Evolutionary conservation across 2,329 filamentous ascomycete genomes (phyloP).

Genomic region (Pseudogymnoascus destructans): DNA sequence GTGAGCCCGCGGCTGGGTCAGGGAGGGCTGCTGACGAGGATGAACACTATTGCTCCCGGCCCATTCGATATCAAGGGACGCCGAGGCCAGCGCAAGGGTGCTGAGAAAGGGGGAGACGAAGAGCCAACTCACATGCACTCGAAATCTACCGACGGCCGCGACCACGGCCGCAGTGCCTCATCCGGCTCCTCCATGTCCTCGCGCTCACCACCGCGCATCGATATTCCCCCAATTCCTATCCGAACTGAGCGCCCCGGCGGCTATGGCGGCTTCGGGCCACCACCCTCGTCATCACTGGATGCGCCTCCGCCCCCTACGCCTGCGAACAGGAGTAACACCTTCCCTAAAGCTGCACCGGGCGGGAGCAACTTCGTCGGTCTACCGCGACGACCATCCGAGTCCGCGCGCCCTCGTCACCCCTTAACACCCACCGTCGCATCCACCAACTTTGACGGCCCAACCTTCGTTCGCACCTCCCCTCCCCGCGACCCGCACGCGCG

Average conservation of each 20-base stretch:
- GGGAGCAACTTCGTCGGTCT: neutral
- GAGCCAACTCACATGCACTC: neutral
- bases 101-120: constrained; percentile 13
- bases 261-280: constrained; percentile 45
- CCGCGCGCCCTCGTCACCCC: neutral
- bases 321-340: neutral
- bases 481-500: neutral
- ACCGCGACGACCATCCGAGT: neutral
- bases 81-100: constrained; percentile 18
- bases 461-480: neutral
- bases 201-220: neutral
- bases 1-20: constrained; percentile 35
- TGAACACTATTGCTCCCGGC: constrained; percentile 53
- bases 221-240: neutral
- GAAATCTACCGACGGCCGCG: neutral
- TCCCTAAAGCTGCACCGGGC: neutral
- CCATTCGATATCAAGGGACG: constrained; percentile 44
- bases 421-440: neutral
- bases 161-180: neutral
- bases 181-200: neutral
- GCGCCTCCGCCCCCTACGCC: neutral
- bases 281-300: constrained; percentile 18
- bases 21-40: constrained; percentile 41
- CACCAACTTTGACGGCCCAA: neutral
- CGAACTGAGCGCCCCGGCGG: constrained; percentile 32